Base-by-base conservation (phyloP, 768 basidiomycete species). In the Postia placenta region DNA sequence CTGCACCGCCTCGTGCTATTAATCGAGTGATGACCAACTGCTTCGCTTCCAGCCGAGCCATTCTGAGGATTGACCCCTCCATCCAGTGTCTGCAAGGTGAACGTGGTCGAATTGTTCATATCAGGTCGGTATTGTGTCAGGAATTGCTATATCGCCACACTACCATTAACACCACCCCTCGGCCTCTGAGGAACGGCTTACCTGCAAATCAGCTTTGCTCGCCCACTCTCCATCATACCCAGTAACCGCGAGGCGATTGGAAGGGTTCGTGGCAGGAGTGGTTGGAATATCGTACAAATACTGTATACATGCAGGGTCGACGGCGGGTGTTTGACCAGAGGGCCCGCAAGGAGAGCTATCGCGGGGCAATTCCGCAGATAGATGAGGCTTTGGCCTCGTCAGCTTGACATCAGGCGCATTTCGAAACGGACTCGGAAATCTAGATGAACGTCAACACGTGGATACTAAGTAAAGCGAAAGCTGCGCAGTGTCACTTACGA, bases 31-130 rank as follows among this genome's bases (percentile, higher is more conserved):
- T n/a, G 12, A 44, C n/a, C n/a, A 71, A 19, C 48, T 49, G 84
- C 85, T 60, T 89, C 87, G 4, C 51, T 54, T 1, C 84, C 83
- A 19, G 84, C 79, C 14, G 67, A 60, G 0, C 62, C 45, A 14
- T 47, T 51, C 17, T 69, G 48, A 39, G 87, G 81, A 49, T 74
- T 71, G 56, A 84, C 81, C 43, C 69, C 47, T 2, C 82, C 83
- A 42, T 76, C 85, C 78, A 55, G 45, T 7, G 49, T 46, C n/a
- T 54, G 56, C 17, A 59, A 45, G 2, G 51, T 44, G 45, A 48
- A 54, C 28, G 56, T 45, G 11, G 28, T 12, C 58, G 44, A 61
- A 19, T 33, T 23, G 39, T 39, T n/a, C 48, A 58, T 48, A 26
- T 62, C 60, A 11, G 38, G 14, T 5, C 54, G 51, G 11, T 22